phyloP scores from a whole-genome alignment of 495 filamentous ascomycete species.

The Lentithecium fluviatile region DNA sequence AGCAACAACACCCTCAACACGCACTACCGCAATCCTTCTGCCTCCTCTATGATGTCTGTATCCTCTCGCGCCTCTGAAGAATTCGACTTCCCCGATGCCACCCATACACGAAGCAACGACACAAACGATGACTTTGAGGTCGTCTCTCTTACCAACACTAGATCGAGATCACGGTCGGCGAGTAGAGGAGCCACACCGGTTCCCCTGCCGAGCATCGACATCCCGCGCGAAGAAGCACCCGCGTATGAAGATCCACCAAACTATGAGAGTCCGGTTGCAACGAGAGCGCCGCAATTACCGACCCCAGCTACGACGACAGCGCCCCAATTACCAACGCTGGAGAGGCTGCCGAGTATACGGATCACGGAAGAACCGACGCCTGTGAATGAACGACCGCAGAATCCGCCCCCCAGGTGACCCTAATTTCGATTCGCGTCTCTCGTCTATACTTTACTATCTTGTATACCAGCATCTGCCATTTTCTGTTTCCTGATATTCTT shows the following conservation, averaged over 20 bases:
- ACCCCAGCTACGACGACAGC: slow-evolving; percentile 16
- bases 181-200: slow-evolving; percentile 16
- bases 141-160: slow-evolving; percentile 25
- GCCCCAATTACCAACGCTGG: slow-evolving; percentile 28
- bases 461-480: too few relatives aligned
- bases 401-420: too few relatives aligned
- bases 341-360: slow-evolving; percentile 32
- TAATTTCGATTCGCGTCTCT: too few relatives aligned
- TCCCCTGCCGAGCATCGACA: slow-evolving; percentile 23
- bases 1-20: slow-evolving; percentile 32
- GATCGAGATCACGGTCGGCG: slow-evolving; percentile 23
- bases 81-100: slow-evolving; percentile 33
- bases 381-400: slow-evolving; percentile 6
- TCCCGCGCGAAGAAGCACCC: slow-evolving; percentile 25
- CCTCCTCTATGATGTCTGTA: slow-evolving; percentile 36
- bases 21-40: slow-evolving; percentile 37
- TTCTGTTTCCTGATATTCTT: too few relatives aligned
- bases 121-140: slow-evolving; percentile 33
- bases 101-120: slow-evolving; percentile 22
- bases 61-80: slow-evolving; percentile 29
- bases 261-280: slow-evolving; percentile 30
- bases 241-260: slow-evolving; percentile 35
- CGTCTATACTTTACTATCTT: too few relatives aligned
- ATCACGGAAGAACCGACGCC: slow-evolving; percentile 29
- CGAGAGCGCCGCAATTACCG: slow-evolving; percentile 29